Evolutionary conservation across 2,329 filamentous ascomycete species (phyloP), one percentile per base, ranked within the genome.

Genomic region (Chrysosporium keratinophilum): DNA sequence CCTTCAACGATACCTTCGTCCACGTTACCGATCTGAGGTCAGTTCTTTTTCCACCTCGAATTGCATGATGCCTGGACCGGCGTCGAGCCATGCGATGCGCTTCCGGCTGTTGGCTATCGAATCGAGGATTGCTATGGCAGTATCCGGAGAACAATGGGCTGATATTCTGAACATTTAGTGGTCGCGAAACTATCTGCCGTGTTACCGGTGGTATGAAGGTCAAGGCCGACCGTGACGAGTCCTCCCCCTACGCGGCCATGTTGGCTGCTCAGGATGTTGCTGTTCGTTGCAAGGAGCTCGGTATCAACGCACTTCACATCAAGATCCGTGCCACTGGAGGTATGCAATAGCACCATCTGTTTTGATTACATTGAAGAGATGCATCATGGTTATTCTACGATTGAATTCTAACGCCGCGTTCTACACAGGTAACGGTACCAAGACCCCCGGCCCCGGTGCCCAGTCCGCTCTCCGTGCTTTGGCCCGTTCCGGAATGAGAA

Each of bases 191-290:
- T 79, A 96, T 98, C 81, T 88, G 84, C 84, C 90, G 93, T 88
- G 91, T 98, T 67, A 98, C 94, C 70, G 93, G 94, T 80, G 94
- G 94, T 74, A 98, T 98, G 93, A 98, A 98, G 84, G 93, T 98
- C 84, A 98, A 98, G 87, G 90, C 90, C 77, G 90, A 98, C 74
- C 91, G 93, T 83, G 93, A 98, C 80, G 93, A 98, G 82, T 97
- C 91, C 70, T 97, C 93, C 66, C 93, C 93, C 69, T 98, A 98
- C 83, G 93, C 93, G 71, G 93, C 93, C 78, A 98, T 98, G 93
- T 90, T 98, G 87, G 93, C 93, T 78, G 93, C 93, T 64, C 93
- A 98, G 83, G 90, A 95, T 75, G 89, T 95, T 73, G 93, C 93
- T 70, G 79, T 82, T 74, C 88, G 93, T 77, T 93, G 88, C 79